Evolutionary conservation across 75 land plant species (phyloP), one percentile per base, ranked within the genome.

Genomic region (Cupressus sempervirens): DNA sequence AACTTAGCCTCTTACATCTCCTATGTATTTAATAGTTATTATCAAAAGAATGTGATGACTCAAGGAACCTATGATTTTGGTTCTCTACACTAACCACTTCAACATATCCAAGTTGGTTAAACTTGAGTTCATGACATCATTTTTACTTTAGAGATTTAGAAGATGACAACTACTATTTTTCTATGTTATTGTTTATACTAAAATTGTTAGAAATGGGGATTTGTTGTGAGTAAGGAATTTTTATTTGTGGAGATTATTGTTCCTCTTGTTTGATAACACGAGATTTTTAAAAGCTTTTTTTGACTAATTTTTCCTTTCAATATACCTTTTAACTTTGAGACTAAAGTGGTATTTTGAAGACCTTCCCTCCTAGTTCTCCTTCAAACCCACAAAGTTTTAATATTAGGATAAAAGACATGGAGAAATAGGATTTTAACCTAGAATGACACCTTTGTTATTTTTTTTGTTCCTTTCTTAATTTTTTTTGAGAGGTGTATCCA

Each of bases 1-100:
- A 93, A 88, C 36, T 56, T 92, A 48, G 85, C 81, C 20, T 40
- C 82, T 11, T 92, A 86, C 86, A 95, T 95, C 13, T 93, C 95
- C 58, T 96, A 81, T 84, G 98, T 97, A 38, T 95, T 95, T 89
- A 96, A 96, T 76, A 88, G 87, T 48, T 96, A 95, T 88, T 96
- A 85, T 82, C 88, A 89, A 80, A 89, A 84, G 36, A 87, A 89
- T n/a, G 90, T 89, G 13, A 70, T 84, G 72, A 23, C 89, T 32
- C 56, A 86, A 13, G 85, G 88, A 83, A 75, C 88, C 58, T 96
- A 97, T 76, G 89, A 86, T 58, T 96, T 96, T 81, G 43, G 80
- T 41, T 91, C 92, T 80, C 92, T 16, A 97, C 95, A 40, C 86
- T 85, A n/a, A 86, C 90, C 86, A 93, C 93, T 65, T 46, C 87